phyloP scores from a whole-genome alignment of 1,139 yeast genomes.

The Williopsis jadinii region DNA sequence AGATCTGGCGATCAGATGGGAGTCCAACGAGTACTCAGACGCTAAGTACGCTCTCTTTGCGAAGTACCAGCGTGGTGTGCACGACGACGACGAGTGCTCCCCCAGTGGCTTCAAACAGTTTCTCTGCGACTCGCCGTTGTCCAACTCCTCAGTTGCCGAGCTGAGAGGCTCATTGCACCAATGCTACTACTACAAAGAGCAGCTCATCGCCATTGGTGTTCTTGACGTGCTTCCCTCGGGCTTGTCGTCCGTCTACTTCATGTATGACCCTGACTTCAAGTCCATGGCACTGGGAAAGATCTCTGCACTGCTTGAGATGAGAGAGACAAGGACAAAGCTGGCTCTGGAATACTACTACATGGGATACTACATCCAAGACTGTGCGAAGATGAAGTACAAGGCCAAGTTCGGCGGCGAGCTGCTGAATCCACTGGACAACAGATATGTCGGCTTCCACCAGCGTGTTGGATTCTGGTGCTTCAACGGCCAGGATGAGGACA shows the following conservation, averaged over 20 bases:
- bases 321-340: conserved; percentile 30
- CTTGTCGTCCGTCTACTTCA: conserved; percentile 77
- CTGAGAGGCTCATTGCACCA: conserved; percentile 50
- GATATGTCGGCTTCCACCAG: conserved; percentile 1
- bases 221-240: conserved; percentile 73
- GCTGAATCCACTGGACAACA: conserved; percentile 37
- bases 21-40: conserved; percentile 42
- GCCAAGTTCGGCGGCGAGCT: conserved; percentile 70
- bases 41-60: conserved; percentile 64
- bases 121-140: conserved; percentile 64
- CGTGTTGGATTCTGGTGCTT: conserved; percentile 2
- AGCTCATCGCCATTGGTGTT: conserved; percentile 70
- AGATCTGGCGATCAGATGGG: conserved; percentile 44
- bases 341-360: conserved; percentile 50
- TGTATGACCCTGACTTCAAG: conserved; percentile 81
- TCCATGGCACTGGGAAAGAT: conserved; percentile 70
- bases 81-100: conserved; percentile 50
- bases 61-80: conserved; percentile 64
- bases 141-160: conserved; percentile 1
- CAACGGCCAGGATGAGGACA: conserved; percentile 3
- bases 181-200: conserved; percentile 58
- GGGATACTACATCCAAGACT: conserved; percentile 75
- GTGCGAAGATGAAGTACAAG: conserved; percentile 80
- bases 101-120: conserved; percentile 50
- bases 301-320: conserved; percentile 67